Percentiles rank a stretch among this genome's conserved stretches.
phyloP scores from a whole-genome alignment of 2,329 filamentous ascomycete species.

The Sphaerulina musiva region DNA sequence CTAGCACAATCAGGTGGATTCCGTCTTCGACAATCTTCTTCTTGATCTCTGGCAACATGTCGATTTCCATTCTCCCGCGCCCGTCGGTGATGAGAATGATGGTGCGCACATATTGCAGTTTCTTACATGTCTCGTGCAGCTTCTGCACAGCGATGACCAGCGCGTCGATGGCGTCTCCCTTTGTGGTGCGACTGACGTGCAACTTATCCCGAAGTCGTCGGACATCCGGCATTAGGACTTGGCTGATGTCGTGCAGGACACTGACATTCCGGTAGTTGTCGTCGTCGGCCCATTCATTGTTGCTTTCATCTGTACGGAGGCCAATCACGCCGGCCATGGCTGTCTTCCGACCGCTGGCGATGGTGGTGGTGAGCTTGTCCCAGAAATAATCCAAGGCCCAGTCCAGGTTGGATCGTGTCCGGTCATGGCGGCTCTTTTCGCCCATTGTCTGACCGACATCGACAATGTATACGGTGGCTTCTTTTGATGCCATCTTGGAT shows the following conservation, averaged over 20 bases:
- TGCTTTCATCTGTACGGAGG: constrained; percentile 68
- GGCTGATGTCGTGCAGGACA: constrained; percentile 58
- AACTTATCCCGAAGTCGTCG: constrained; percentile 58
- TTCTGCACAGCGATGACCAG: constrained; percentile 80
- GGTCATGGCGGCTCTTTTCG: constrained; percentile 60
- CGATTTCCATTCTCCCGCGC: constrained; percentile 62
- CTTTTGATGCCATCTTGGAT: constrained; percentile 73
- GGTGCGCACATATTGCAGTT: constrained; percentile 71
- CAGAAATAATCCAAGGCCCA: constrained; percentile 89
- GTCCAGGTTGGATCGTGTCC: constrained; percentile 73
- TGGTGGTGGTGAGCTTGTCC: constrained; percentile 78
- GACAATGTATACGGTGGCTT: constrained; percentile 85
- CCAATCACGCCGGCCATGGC: constrained; percentile 73
- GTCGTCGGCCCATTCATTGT: constrained; percentile 59
- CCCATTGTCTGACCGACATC: constrained; percentile 86
- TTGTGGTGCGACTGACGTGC: constrained; percentile 58
- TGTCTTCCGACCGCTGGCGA: constrained; percentile 65
- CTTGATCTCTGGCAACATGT: constrained; percentile 63
- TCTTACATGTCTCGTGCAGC: constrained; percentile 72
- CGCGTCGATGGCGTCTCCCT: constrained; percentile 79
- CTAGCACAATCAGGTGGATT: constrained; percentile 74
- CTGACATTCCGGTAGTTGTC: constrained; percentile 76
- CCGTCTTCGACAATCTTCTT: constrained; percentile 66
- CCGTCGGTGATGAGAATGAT: constrained; percentile 85
- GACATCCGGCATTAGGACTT: constrained; percentile 64